Base-by-base conservation (phyloP, 2,329 filamentous ascomycete species). In the Alternaria arbusti region DNA sequence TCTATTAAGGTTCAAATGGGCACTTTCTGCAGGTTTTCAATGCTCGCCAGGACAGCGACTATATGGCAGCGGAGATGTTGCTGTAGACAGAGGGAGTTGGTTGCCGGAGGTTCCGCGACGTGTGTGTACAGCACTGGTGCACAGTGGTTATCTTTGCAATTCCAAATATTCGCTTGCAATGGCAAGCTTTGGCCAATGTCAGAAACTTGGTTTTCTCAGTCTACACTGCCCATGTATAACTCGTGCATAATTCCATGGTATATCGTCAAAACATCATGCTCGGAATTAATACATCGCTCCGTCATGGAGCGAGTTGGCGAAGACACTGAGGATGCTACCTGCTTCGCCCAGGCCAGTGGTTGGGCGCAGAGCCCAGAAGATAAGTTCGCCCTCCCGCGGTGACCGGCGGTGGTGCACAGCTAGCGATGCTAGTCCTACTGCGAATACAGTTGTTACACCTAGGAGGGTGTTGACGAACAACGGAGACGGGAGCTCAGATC, bases 351-450 rank as follows among this genome's bases (percentile, higher is more conserved):
- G 58, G 5, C 71, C 68, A 20, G 61, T 60, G 10, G 61, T 65
- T 45, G 73, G 68, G 9, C 75, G 74, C 17, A 77, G 52, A 20
- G 76, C 74, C 72, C 75, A 74, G 50, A 80, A 79, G n/a, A 80
- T 74, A 15, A 80, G 61, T 5, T 72, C 70, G 5, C 74, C 76
- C 11, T 76, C 70, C 8, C 77, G 71, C 20, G 78, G 76, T 25
- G 72, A 74, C 12, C 72, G 75, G 20, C 75, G 71, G 54, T 78
- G 76, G 45, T 74, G 72, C 17, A 78, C 62, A 13, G 77, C 77
- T 55, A 78, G 58, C 12, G 70, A 71, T 13, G 68, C 68, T 20
- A 80, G 56, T 1, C 75, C 73, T 23, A 73, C 65, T 20, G 67
- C 63, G 20, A 66, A 58, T 17, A 70, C 72, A 15, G 69, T 66